Evolutionary conservation across 2,329 filamentous ascomycete species (phyloP).

Genomic region (Ustulina deusta): DNA sequence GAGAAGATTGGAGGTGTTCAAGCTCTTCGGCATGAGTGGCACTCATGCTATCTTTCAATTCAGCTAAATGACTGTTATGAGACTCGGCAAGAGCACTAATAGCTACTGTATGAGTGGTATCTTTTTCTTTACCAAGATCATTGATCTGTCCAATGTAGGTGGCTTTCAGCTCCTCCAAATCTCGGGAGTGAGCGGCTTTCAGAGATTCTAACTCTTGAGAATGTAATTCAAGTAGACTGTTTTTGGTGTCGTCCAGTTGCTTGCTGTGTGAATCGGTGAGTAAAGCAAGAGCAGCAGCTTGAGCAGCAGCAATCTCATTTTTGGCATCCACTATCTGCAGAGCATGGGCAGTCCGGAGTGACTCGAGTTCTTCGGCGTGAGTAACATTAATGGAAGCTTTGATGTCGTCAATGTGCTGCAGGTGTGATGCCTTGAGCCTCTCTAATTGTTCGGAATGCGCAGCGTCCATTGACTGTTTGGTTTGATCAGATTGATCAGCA

Average conservation of each 20-base stretch:
- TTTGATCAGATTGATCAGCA: constrained; percentile 42
- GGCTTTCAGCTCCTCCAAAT: constrained; percentile 41
- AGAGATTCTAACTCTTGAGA: constrained; percentile 40
- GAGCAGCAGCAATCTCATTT: constrained; percentile 39
- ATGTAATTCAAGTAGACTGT: constrained; percentile 37
- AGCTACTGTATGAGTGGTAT: constrained; percentile 43
- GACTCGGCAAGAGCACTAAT: constrained; percentile 38
- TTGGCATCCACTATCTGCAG: constrained; percentile 42
- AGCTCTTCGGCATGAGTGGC: constrained; percentile 41
- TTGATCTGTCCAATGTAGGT: constrained; percentile 41
- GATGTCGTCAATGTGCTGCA: constrained; percentile 42
- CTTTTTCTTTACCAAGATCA: constrained; percentile 42
- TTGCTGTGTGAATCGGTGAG: constrained; percentile 36
- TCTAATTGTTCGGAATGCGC: constrained; percentile 43
- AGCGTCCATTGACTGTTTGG: constrained; percentile 39
- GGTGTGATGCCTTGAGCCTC: constrained; percentile 41
- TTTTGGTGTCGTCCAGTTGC: constrained; percentile 41
- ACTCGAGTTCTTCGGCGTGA: constrained; percentile 44
- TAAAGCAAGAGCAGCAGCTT: constrained; percentile 44
- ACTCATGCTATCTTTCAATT: constrained; percentile 35
- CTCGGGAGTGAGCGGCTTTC: constrained; percentile 31
- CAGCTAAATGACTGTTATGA: constrained; percentile 40
- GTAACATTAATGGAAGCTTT: constrained; percentile 38
- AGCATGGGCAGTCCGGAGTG: constrained; percentile 38
- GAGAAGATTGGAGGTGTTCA: constrained; percentile 37